These are phyloP conservation scores for Thuidium tamariscinum DNA, from an alignment of 225 moss, liverwort and hornwort species.

Conservation along the genomic window DNA sequence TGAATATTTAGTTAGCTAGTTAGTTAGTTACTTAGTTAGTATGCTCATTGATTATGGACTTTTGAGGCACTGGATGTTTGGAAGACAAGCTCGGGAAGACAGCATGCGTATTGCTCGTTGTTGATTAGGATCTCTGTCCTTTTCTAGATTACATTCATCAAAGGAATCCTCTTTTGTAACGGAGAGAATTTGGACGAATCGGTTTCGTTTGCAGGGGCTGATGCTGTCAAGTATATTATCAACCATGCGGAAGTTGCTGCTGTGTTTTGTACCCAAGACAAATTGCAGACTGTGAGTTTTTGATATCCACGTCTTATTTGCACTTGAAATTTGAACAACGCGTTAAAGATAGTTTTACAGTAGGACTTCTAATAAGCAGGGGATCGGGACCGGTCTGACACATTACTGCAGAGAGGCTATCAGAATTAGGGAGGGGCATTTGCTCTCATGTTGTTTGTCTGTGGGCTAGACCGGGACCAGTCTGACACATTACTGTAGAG, in stretches of 20 bases:
- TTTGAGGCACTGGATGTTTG: not conserved
- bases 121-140: not conserved
- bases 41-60: not conserved
- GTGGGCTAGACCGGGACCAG: too few relatives aligned
- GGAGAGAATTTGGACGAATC: not conserved
- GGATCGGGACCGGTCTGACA: too few relatives aligned
- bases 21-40: not conserved
- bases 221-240: constrained; percentile 82
- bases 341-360: not conserved
- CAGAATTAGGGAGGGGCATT: too few relatives aligned
- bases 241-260: constrained; percentile 75
- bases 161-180: not conserved
- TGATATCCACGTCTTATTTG: not conserved
- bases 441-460: too few relatives aligned
- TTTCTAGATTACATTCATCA: not conserved
- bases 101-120: not conserved
- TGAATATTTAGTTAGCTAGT: not conserved
- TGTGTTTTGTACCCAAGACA: constrained; percentile 78
- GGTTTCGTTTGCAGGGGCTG: constrained; percentile 41
- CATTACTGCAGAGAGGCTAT: too few relatives aligned
- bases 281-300: constrained; percentile 61
- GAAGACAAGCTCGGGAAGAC: not conserved
- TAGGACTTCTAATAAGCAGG: too few relatives aligned
- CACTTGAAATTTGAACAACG: not conserved
- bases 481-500: too few relatives aligned